A percentile compares a stretch with the other conserved stretches of the same genome.
These are phyloP conservation scores for Fallopia convolvulus DNA, from an alignment of 148 eudicot genomes.

Conservation along the genomic window DNA sequence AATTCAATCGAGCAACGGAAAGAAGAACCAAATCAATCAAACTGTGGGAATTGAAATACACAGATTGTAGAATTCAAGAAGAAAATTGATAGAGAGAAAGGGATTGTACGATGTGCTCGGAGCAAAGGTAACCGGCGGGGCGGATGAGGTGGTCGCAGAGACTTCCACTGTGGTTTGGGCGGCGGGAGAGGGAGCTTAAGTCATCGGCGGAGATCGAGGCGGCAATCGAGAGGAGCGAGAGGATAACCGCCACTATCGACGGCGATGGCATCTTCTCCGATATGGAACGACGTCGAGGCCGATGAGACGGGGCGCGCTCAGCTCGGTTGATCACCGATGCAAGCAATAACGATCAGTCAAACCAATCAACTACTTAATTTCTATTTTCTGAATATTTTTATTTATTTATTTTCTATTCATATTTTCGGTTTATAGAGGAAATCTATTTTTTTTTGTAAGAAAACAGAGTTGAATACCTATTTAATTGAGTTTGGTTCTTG, in stretches of 20 bases:
- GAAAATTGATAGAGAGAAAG: conserved; percentile 8
- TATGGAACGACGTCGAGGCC: neutral
- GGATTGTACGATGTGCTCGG: conserved; percentile 58
- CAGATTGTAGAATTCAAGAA: neutral
- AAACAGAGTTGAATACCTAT: no score
- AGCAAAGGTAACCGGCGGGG: conserved; percentile 59
- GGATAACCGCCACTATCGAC: conserved; percentile 2
- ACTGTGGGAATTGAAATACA: neutral
- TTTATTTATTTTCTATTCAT: neutral
- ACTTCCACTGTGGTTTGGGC: conserved; percentile 21
- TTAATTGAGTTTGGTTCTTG: no score
- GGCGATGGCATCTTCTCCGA: conserved; percentile 11
- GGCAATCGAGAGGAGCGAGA: conserved; percentile 13
- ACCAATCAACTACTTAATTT: neutral
- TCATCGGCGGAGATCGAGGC: conserved; percentile 16
- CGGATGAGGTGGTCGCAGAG: conserved; percentile 56
- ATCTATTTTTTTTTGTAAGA: no score
- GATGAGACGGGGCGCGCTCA: neutral
- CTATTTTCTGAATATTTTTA: neutral
- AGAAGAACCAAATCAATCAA: neutral
- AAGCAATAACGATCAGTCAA: neutral
- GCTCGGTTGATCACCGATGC: neutral
- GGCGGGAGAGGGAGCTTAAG: conserved; percentile 16
- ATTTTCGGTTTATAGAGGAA: no score
- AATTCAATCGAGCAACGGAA: neutral